These are phyloP conservation scores for Ophiocordyceps australis DNA, from an alignment of 2,329 filamentous ascomycete species.

Conservation along the genomic window DNA sequence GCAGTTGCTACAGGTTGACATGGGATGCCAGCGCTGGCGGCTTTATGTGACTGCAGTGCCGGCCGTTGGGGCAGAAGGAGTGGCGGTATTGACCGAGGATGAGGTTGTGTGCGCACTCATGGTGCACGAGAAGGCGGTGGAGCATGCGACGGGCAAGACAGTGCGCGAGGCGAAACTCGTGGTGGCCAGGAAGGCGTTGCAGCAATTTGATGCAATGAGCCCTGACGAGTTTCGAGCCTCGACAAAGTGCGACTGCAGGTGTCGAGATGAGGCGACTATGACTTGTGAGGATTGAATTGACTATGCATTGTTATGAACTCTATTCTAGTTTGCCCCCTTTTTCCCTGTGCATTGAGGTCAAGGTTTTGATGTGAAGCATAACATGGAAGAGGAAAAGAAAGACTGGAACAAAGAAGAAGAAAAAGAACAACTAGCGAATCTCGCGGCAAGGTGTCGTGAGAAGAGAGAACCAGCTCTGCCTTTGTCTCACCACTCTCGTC, in stretches of 20 bases:
- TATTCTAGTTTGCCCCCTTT: too few species aligned
- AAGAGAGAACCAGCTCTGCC: too few species aligned
- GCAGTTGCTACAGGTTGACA: slow-evolving; percentile 41
- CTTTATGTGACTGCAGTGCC: slow-evolving; percentile 28
- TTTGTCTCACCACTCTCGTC: too few species aligned
- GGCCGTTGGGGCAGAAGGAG: slow-evolving; percentile 20
- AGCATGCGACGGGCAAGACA: slow-evolving; percentile 40
- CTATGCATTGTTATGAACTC: too few species aligned
- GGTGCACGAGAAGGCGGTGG: slow-evolving; percentile 54
- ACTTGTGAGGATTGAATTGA: too few species aligned
- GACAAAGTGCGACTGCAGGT: slow-evolving; percentile 46
- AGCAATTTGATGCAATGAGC: slow-evolving; percentile 21
- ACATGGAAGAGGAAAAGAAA: too few species aligned
- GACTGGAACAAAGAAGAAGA: too few species aligned
- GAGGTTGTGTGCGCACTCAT: slow-evolving; percentile 55
- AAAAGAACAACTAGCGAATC: too few species aligned
- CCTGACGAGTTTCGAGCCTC: slow-evolving; percentile 37
- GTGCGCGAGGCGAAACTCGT: slow-evolving; percentile 55
- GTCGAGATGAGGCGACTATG: too few species aligned
- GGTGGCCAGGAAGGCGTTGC: slow-evolving; percentile 41
- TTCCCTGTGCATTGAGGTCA: too few species aligned
- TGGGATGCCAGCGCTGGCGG: slow-evolving; percentile 45
- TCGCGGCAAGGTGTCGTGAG: too few species aligned
- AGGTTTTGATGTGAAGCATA: too few species aligned
- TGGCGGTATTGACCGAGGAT: slow-evolving; percentile 18